These are phyloP conservation scores for Breviolum minutum DNA, from an alignment of 73 alveolate species.

Conservation along the genomic window DNA sequence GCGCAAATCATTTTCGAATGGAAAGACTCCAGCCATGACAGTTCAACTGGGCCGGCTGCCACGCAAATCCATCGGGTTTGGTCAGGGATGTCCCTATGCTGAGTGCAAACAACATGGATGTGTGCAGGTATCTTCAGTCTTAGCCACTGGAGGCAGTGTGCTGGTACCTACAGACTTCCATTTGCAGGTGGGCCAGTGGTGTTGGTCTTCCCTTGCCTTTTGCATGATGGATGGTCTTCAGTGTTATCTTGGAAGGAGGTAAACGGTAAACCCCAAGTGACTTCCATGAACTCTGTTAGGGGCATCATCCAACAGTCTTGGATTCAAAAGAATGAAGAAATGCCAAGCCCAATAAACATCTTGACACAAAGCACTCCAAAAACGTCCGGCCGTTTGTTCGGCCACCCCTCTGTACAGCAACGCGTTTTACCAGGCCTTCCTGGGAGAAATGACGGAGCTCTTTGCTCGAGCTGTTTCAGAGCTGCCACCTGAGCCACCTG, in stretches of 20 bases:
- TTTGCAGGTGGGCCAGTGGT: background rate
- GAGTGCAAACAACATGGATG: background rate
- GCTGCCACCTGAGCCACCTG: conserved; percentile 12
- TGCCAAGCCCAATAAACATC: background rate
- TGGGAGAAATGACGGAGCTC: conserved; percentile 30
- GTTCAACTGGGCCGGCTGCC: too few species aligned
- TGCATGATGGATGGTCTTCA: background rate
- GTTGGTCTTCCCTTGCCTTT: background rate
- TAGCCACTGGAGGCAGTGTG: conserved; percentile 29
- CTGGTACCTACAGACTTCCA: conserved; percentile 9
- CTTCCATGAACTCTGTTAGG: too few species aligned
- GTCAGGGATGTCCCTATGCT: background rate
- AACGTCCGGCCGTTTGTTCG: background rate
- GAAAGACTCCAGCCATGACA: too few species aligned
- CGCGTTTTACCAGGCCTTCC: conserved; percentile 29
- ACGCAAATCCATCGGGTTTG: too few species aligned
- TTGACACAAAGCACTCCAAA: background rate
- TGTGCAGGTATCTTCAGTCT: background rate
- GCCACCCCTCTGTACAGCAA: background rate
- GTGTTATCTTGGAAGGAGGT: too few species aligned
- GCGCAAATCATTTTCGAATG: too few species aligned
- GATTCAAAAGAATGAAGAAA: too few species aligned
- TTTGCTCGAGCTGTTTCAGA: conserved; percentile 13
- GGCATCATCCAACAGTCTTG: too few species aligned
- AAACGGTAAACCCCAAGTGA: too few species aligned